Percentiles rank a stretch among this genome's conserved stretches.
Evolutionary conservation across 2,329 filamentous ascomycete genomes (phyloP).

Genomic region (Penicillium sp.): DNA sequence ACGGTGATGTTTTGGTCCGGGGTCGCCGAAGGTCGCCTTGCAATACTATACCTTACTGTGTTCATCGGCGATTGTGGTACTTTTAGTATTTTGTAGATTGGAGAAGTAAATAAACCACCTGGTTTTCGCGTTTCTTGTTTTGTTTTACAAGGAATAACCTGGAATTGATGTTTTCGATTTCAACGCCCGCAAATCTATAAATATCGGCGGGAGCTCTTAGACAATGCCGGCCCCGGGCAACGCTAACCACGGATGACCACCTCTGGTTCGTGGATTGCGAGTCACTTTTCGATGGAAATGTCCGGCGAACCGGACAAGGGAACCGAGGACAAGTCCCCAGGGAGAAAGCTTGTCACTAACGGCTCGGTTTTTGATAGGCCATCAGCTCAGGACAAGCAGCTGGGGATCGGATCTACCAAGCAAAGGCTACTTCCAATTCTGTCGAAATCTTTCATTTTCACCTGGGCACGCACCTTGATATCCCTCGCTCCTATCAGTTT

Average conservation of each 20-base stretch:
- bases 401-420: not conserved
- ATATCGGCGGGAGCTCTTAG: too few species aligned
- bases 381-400: slow-evolving; percentile 2
- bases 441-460: slow-evolving; percentile 4
- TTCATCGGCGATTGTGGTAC: too few species aligned
- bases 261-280: slow-evolving; percentile 8
- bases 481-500: not conserved
- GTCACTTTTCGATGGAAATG: slow-evolving; percentile 14
- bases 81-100: too few species aligned
- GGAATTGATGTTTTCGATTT: too few species aligned
- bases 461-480: too few species aligned
- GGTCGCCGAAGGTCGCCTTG: not conserved
- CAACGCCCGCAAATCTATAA: too few species aligned
- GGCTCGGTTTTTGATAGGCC: slow-evolving; percentile 13
- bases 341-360: slow-evolving; percentile 6
- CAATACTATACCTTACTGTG: not conserved
- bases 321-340: slow-evolving; percentile 14
- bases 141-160: too few species aligned
- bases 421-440: not conserved
- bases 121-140: too few species aligned
- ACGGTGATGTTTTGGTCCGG: not conserved
- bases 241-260: slow-evolving; percentile 9
- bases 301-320: slow-evolving; percentile 26
- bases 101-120: too few species aligned
- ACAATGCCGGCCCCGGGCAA: too few species aligned